Percentiles rank a stretch among this genome's conserved stretches.
These are phyloP conservation scores for Rhynchosporium secalis DNA, from an alignment of 2,329 filamentous ascomycete species.

Conservation along the genomic window DNA sequence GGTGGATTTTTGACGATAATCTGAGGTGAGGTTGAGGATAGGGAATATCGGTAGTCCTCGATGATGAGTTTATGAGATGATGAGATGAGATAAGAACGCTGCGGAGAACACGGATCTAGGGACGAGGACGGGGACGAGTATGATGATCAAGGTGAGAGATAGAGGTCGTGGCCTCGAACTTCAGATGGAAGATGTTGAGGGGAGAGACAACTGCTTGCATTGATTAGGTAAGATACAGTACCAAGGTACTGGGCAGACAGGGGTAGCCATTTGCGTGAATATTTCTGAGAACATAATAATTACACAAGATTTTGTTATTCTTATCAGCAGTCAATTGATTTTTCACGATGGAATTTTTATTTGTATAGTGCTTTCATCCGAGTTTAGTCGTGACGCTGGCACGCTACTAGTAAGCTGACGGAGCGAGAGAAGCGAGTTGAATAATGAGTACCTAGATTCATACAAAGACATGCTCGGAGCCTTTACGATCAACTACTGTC, in stretches of 20 bases:
- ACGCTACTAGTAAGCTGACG: no score
- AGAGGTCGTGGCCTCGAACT: neutral
- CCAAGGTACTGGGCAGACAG: neutral
- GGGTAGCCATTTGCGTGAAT: neutral
- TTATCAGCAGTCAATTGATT: no score
- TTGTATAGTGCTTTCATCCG: no score
- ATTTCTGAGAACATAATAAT: no score
- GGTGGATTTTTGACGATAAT: neutral
- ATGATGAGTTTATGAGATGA: neutral
- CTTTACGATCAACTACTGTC: no score
- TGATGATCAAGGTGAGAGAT: neutral
- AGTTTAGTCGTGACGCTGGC: no score
- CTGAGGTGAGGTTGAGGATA: neutral
- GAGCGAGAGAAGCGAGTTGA: no score
- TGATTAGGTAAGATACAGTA: neutral
- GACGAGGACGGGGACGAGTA: neutral
- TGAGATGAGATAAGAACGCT: neutral
- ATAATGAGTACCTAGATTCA: no score
- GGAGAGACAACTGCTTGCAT: neutral
- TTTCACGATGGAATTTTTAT: no score
- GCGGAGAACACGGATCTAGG: neutral
- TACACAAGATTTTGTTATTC: no score
- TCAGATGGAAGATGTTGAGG: neutral
- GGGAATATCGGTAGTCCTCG: neutral
- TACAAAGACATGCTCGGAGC: no score